phyloP scores from a whole-genome alignment of 2,329 filamentous ascomycete species.

The Aureobasidium sp. region DNA sequence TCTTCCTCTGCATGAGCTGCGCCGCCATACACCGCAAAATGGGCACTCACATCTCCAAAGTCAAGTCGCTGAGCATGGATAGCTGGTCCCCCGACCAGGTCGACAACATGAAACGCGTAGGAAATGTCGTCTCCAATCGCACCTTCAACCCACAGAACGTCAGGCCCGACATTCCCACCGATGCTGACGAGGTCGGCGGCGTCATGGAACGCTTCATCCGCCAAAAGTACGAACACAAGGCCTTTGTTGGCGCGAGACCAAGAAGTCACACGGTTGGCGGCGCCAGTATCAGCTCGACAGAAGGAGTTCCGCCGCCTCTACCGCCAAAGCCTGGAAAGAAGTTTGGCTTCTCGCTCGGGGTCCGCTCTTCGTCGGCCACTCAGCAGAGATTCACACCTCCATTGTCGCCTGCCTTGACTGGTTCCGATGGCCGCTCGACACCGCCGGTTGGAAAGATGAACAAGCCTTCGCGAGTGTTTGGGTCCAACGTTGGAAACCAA shows the following conservation, averaged over 20 bases:
- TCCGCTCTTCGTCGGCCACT: constrained; percentile 61
- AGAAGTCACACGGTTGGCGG: constrained; percentile 47
- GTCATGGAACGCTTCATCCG: constrained; percentile 94
- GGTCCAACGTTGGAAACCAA: constrained; percentile 54
- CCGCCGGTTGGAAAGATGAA: constrained; percentile 37
- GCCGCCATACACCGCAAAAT: constrained; percentile 91
- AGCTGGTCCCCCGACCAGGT: constrained; percentile 95
- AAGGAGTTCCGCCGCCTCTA: constrained; percentile 50
- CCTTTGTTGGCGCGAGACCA: constrained; percentile 34
- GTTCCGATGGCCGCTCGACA: constrained; percentile 20
- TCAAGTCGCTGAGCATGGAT: constrained; percentile 98
- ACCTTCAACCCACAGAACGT: constrained; percentile 81
- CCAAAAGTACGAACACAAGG: constrained; percentile 76
- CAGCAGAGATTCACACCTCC: constrained; percentile 47
- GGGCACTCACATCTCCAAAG: constrained; percentile 95
- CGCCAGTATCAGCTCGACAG: constrained; percentile 43
- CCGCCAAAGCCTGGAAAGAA: constrained; percentile 55
- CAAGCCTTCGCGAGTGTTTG: constrained; percentile 62
- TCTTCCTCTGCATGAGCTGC: constrained; percentile 97
- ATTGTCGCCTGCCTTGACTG: constrained; percentile 27
- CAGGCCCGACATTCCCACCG: constrained; percentile 76
- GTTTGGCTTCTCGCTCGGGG: constrained; percentile 53
- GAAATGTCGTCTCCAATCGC: constrained; percentile 79
- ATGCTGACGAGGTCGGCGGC: constrained; percentile 85
- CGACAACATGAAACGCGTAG: constrained; percentile 91